These are phyloP conservation scores for Populus davidiana DNA, from an alignment of 345 rosid species.

Conservation along the genomic window DNA sequence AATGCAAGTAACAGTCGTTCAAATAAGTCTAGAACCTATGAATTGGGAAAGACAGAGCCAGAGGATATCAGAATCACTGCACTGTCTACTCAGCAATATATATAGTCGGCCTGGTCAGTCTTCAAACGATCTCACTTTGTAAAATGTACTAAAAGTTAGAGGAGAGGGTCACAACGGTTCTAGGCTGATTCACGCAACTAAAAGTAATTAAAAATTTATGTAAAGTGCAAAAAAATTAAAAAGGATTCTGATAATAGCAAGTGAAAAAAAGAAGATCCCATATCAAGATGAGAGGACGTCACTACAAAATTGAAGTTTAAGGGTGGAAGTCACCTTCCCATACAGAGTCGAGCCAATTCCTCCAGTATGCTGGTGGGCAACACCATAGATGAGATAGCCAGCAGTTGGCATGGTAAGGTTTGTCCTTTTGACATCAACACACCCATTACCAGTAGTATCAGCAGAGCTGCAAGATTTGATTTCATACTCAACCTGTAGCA, in stretches of 20 bases:
- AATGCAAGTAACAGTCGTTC: too few species aligned
- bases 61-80: not conserved
- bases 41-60: too few species aligned
- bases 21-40: too few species aligned
- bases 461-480: slow-evolving; percentile 49
- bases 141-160: not conserved
- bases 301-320: not conserved
- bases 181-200: not conserved
- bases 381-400: slow-evolving; percentile 79
- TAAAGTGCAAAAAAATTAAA: not conserved
- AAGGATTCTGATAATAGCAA: not conserved
- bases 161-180: not conserved
- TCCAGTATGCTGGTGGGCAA: slow-evolving; percentile 75
- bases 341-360: slow-evolving; percentile 66
- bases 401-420: slow-evolving; percentile 54
- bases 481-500: slow-evolving; percentile 58
- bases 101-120: not conserved
- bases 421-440: slow-evolving; percentile 48
- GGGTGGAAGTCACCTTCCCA: slow-evolving; percentile 46
- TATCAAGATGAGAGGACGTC: not conserved
- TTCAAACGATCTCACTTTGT: not conserved
- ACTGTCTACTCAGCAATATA: not conserved
- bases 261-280: too few species aligned
- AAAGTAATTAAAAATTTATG: not conserved
- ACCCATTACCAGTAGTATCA: slow-evolving; percentile 18